Evolutionary conservation across 2,329 filamentous ascomycete species (phyloP).

Genomic region (Beauveria sp.): DNA sequence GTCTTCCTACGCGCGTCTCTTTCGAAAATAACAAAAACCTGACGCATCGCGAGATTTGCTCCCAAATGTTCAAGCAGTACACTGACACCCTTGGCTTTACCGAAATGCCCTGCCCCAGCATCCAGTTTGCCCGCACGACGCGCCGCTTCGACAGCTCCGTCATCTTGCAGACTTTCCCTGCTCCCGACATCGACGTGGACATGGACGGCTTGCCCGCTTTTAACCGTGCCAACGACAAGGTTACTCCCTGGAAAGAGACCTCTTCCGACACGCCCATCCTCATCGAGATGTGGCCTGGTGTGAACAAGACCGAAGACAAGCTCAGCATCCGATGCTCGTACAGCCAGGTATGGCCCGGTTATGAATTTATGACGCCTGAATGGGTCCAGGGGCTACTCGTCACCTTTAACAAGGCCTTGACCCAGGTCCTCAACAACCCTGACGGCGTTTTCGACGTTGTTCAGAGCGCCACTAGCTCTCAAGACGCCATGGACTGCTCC

Average conservation of each 20-base stretch:
- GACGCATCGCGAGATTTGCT: constrained; percentile 11
- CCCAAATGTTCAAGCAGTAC: constrained; percentile 9
- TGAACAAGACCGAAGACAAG: background rate
- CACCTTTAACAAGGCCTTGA: constrained; percentile 9
- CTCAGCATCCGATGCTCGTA: constrained; percentile 9
- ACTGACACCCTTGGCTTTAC: constrained; percentile 8
- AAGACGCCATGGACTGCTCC: constrained; percentile 4
- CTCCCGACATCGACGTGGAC: background rate
- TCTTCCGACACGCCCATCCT: constrained; percentile 5
- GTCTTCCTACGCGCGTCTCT: constrained; percentile 4
- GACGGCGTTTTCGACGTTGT: constrained; percentile 8
- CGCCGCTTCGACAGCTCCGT: constrained; percentile 10
- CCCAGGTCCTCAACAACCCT: constrained; percentile 2
- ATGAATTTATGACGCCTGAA: constrained; percentile 12
- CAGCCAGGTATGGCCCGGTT: constrained; percentile 8
- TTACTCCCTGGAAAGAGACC: constrained; percentile 11
- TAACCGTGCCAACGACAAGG: constrained; percentile 6
- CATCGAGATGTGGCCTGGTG: constrained; percentile 10
- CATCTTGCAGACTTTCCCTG: constrained; percentile 10
- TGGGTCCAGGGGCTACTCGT: constrained; percentile 10
- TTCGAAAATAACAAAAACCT: background rate
- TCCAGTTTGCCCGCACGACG: constrained; percentile 7
- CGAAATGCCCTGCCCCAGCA: constrained; percentile 13
- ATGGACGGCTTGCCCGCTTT: constrained; percentile 9
- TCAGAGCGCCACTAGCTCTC: background rate